phyloP scores from a whole-genome alignment of 441 rosid species.

The Manihot esculenta region DNA sequence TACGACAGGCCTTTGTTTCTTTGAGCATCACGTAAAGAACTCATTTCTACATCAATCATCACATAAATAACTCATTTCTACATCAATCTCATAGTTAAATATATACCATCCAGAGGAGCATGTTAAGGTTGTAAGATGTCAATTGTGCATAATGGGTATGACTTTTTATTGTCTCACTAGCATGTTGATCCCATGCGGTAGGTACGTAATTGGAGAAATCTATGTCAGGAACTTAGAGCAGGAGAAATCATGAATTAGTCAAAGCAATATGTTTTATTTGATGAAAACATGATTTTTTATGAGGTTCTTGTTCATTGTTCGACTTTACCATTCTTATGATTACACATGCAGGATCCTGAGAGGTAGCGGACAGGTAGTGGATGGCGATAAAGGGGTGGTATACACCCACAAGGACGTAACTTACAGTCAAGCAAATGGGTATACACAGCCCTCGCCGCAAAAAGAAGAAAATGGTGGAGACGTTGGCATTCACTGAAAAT shows the following conservation, averaged over 20 bases:
- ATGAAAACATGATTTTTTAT: background rate
- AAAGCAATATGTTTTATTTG: background rate
- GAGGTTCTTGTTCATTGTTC: background rate
- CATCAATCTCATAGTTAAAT: background rate
- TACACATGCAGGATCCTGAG: constrained; percentile 68
- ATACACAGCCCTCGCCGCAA: background rate
- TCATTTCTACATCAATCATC: background rate
- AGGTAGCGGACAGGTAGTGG: constrained; percentile 91
- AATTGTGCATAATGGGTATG: background rate
- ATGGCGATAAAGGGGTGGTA: constrained; percentile 73
- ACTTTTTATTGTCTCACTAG: background rate
- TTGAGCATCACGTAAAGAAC: background rate
- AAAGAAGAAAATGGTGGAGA: background rate
- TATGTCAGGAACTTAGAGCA: background rate
- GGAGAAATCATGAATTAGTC: background rate
- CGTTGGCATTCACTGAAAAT: background rate
- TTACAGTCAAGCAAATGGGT: constrained; percentile 12
- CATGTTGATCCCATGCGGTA: background rate
- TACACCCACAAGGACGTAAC: constrained; percentile 75
- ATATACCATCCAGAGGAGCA: background rate
- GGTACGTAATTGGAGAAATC: background rate
- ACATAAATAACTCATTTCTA: background rate
- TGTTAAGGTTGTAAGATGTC: background rate
- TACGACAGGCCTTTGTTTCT: background rate
- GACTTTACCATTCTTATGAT: background rate